Evolutionary conservation across 78 protist genomes (phyloP).

Genomic region (Salpingoeca rosetta): DNA sequence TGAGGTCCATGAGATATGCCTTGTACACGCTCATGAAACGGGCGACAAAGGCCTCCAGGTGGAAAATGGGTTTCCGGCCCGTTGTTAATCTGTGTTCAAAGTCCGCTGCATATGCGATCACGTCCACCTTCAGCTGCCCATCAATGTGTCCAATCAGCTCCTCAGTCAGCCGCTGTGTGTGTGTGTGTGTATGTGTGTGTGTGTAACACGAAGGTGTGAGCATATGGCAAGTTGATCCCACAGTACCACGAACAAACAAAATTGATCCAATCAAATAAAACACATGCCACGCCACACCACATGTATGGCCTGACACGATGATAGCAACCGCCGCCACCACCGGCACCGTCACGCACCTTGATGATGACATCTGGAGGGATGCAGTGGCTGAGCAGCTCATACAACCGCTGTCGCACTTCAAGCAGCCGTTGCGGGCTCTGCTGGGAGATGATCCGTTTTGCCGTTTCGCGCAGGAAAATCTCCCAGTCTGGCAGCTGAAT

Average conservation of each 20-base stretch:
- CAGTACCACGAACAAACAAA: too few species aligned
- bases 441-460: conserved; percentile 34
- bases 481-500: conserved; percentile 78
- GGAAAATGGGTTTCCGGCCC: conserved; percentile 84
- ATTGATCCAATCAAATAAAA: too few species aligned
- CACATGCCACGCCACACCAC: too few species aligned
- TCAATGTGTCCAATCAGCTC: conserved; percentile 6
- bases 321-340: too few species aligned
- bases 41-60: conserved; percentile 92
- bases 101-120: conserved; percentile 1
- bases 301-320: too few species aligned
- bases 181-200: too few species aligned
- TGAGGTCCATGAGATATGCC: too few species aligned
- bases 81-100: too few species aligned
- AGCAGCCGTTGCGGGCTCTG: conserved; percentile 71
- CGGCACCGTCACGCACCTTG: conserved; percentile 22
- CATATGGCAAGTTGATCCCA: too few species aligned
- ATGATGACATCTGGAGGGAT: conserved; percentile 86
- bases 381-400: conserved; percentile 87
- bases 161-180: not conserved
- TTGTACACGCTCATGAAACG: conserved; percentile 78
- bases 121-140: conserved; percentile 17
- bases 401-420: conserved; percentile 62
- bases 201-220: too few species aligned
- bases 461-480: conserved; percentile 43